Base-by-base conservation (phyloP, 1,139 yeast species). In the Debaryomyces nepalensis region DNA sequence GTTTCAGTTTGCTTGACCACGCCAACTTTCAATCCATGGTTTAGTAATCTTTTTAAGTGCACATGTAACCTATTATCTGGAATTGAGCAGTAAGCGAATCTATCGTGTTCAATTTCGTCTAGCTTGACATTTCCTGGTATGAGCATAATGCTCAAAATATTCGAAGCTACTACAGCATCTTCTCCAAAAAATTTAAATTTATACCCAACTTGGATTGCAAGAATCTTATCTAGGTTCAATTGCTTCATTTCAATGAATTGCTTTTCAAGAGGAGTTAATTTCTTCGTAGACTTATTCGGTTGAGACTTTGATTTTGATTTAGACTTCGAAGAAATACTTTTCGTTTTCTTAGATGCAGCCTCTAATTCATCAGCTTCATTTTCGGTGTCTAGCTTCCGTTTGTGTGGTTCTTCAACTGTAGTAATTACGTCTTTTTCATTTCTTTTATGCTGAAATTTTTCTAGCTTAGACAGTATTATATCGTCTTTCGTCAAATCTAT, bases 141-240 rank as follows among this genome's bases (percentile, higher is more conserved):
- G 20, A 84, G 68, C 81, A 84, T 84, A 40, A 87, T 84, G 47
- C 86, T 84, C 29, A 89, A 63, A 10, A 84, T 73, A 39, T 71
- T 65, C 7, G 96, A 75, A 0, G 84, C 96, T 3, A 68, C 69
- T 12, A 68, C 71, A 0, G 98, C 98, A 64, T 91, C 97, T 42
- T 81, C 76, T 0, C 96, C 97, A 59, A 81, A 89, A 45, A 90
- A 82, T 56, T 87, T 87, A 66, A 82, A 93, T 61, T 89, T 89
- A 64, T 93, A 93, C 0, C 99, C 99, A 6, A 87, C 95, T 58
- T 93, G 95, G 18, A 93, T 75, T 0, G 93, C 82, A 5, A 93
- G 68, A 1, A 93, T 53, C 36, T 87, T 86, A 48, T 88, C 96
- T 37, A 62, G 59, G 57, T 91, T 69, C 2, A 64, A 59, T 4